phyloP scores from a whole-genome alignment of 2,329 filamentous ascomycete species.

The Neophaeococcomyces mojaviensis region DNA sequence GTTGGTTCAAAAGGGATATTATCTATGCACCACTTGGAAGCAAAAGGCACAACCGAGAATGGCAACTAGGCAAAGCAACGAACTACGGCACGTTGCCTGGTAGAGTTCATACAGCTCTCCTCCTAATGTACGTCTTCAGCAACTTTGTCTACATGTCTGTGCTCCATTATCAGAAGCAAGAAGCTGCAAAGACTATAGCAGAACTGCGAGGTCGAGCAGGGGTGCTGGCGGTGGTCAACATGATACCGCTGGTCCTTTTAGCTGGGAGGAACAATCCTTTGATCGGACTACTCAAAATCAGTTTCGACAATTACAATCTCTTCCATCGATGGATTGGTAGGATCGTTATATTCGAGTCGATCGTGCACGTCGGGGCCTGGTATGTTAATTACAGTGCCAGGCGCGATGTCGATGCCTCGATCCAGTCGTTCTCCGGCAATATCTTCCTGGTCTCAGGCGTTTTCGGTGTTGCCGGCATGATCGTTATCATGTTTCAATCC shows the following conservation, averaged over 20 bases:
- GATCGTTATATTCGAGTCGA: conserved; percentile 61
- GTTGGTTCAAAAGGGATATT: conserved; percentile 39
- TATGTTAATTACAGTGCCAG: conserved; percentile 62
- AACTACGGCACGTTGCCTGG: conserved; percentile 71
- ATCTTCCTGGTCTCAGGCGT: conserved; percentile 40
- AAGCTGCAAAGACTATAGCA: conserved; percentile 56
- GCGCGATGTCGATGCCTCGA: conserved; percentile 48
- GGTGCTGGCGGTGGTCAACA: conserved; percentile 75
- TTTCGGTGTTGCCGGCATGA: conserved; percentile 36
- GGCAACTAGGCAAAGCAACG: conserved; percentile 60
- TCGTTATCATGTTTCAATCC: conserved; percentile 36
- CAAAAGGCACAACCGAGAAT: conserved; percentile 69
- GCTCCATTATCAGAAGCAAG: conserved; percentile 36
- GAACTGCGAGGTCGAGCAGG: conserved; percentile 82
- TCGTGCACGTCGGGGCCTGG: conserved; percentile 71
- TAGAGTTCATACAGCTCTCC: conserved; percentile 65
- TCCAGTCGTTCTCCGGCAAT: conserved; percentile 27
- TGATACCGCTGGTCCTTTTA: conserved; percentile 83
- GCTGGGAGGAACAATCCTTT: conserved; percentile 90
- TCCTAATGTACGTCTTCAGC: conserved; percentile 59
- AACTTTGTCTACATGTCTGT: conserved; percentile 67
- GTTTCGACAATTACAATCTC: conserved; percentile 94
- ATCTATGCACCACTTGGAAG: conserved; percentile 60
- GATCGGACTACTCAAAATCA: conserved; percentile 72
- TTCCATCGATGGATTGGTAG: conserved; percentile 77